Conservation (phyloP, 148 eudicot genomes). For the Amaranthus palmeri region DNA sequence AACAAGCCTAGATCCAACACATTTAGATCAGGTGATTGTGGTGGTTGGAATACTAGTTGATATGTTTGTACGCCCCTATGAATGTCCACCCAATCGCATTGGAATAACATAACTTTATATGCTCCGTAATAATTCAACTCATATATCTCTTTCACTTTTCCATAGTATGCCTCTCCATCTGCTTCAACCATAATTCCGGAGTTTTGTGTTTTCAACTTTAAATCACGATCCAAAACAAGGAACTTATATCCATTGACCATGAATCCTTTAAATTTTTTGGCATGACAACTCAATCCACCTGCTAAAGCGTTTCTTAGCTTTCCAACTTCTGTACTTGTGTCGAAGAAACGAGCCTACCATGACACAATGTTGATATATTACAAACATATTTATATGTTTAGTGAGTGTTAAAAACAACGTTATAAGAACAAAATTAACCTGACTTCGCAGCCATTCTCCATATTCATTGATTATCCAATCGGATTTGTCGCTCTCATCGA, state of each 20-base stretch:
- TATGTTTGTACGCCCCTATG: neutral
- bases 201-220: slow-evolving; percentile 12
- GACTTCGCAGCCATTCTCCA: neutral
- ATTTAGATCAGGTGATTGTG: too few species aligned
- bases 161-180: slow-evolving; percentile 10
- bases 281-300: too few species aligned
- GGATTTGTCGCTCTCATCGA: neutral
- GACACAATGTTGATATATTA: neutral
- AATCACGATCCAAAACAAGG: neutral
- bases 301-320: neutral
- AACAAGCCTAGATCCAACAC: too few species aligned
- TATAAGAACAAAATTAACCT: neutral
- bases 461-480: slow-evolving; percentile 9
- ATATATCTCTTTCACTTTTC: neutral
- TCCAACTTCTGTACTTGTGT: too few species aligned
- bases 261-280: too few species aligned
- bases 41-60: too few species aligned
- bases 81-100: slow-evolving; percentile 19
- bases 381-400: neutral
- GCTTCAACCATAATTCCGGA: slow-evolving; percentile 17
- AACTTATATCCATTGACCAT: neutral
- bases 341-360: too few species aligned
- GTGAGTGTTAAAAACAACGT: neutral
- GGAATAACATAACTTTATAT: slow-evolving; percentile 10
- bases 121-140: slow-evolving; percentile 11